Evolutionary conservation across 192 early-diverging fungal genomes (phyloP), one percentile per base, ranked within the genome.

Genomic region (Coemansia asiatica): DNA sequence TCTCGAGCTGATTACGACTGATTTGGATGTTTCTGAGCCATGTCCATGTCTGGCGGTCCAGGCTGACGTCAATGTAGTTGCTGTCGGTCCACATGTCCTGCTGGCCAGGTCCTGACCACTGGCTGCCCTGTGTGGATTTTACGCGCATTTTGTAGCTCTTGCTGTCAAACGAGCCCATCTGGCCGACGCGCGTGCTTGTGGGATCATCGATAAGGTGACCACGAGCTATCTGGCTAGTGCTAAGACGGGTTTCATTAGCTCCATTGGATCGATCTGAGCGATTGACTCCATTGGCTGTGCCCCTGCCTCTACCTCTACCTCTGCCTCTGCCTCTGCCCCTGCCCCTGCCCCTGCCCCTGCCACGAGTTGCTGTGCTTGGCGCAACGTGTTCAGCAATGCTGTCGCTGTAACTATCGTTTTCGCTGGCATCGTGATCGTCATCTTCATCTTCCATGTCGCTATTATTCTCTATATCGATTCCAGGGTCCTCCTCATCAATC

Each of bases 51-150:
- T 29, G 15, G 2, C 46, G 46, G 54, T 74, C 72, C 33, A 68
- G 59, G 2, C 68, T 66, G 29, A 55, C 23, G 56, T 80, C 77
- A 9, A 80, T 71, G 36, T 64, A 68, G 26, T 57, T 63, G 4
- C 65, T 36, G 54, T 69, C 64, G 12, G 53, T 28, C 18, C 21
- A 66, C n/a, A 38, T 48, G 25, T 58, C 29, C 15, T 46, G 16
- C 10, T 2, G 2, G 8, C 12, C 6, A 28, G 75, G 75, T 4
- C 75, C 75, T 2, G 33, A 18, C 68, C 68, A 76, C 1, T 33
- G 21, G 0, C 12, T 13, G 16, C 13, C 16, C 3, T 44, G 3
- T 4, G 40, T 16, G 4, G 40, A 44, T 15, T 44, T 10, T 6
- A 3, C 5, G 2, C 40, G 40, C 9, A 10, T 8, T 15, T 44